Base-by-base conservation (phyloP, 108 stramenopile species). In the Seminavis robusta region DNA sequence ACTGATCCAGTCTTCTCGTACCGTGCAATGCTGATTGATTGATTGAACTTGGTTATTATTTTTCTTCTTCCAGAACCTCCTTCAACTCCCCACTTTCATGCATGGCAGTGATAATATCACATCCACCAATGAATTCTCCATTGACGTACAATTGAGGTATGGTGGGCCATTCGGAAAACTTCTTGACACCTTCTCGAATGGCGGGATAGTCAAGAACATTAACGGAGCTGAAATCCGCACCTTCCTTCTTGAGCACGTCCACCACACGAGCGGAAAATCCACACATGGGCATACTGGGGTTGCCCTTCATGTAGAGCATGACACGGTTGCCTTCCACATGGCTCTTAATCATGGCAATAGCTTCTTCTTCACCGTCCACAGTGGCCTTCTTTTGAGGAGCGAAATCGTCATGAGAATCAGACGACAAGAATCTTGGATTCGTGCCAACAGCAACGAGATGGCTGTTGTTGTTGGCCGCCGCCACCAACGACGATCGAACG, bases 221-320 rank as follows among this genome's bases (percentile, higher is more conserved):
- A 42, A 98, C 97, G 42, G 84, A 81, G 45, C 74, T 61, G 84
- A 98, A 99, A 55, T 95, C 92, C 15, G 92, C 90, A 1, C 95
- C 97, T 36, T 81, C 53, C 17, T 62, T 67, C 74, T 97, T 74
- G 15, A 99, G 77, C 23, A 95, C 84, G 56, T 86, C 64, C 2
- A 98, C 92, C 1, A 92, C 91, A 27, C 78, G 86, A 41, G 87
- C 80, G 27, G 88, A 92, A 74, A 99, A 99, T 25, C 99, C 99
- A 69, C 99, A 99, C 84, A 86, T 85, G 13, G 99, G 99, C 68
- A 80, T 76, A 27, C 65, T 30, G 13, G 98, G 98, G 24, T 93
- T 97, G 33, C 99, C 99, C 69, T 99, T 99, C 99, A 99, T 99
- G 85, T 97, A 99, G n/a, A 99, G 81, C 95, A 99, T 94, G 41